These are phyloP conservation scores for Naumovozyma castellii DNA, from an alignment of 805 yeast genomes.

Conservation along the genomic window DNA sequence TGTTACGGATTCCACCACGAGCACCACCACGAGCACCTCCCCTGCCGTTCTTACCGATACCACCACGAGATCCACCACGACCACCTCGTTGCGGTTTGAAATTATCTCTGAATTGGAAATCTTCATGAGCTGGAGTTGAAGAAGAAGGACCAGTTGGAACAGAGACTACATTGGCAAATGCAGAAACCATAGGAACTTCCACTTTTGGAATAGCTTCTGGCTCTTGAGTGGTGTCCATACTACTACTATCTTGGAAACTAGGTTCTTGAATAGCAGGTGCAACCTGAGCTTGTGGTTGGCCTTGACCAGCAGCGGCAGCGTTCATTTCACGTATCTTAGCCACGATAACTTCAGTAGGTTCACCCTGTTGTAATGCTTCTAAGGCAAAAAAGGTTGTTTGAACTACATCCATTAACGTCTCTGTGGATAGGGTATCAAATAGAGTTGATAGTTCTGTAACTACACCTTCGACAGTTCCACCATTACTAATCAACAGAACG, in stretches of 20 bases:
- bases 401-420: conserved; percentile 49
- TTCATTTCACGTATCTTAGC: conserved; percentile 21
- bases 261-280: no score
- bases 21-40: conserved; percentile 15
- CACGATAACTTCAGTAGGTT: conserved; percentile 24
- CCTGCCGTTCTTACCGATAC: conserved; percentile 9
- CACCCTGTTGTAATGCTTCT: conserved; percentile 33
- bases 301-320: conserved; percentile 5
- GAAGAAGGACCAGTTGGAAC: conserved; percentile 15
- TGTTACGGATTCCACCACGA: conserved; percentile 20
- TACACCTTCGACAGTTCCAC: conserved; percentile 52
- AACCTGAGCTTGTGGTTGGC: conserved; percentile 5
- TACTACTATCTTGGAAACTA: not conserved
- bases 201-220: conserved; percentile 1
- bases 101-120: conserved; percentile 5
- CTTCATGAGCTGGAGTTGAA: conserved; percentile 5
- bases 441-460: conserved; percentile 50
- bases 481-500: conserved; percentile 59
- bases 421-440: conserved; percentile 52
- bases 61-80: conserved; percentile 17
- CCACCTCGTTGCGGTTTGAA: conserved; percentile 8
- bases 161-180: conserved; percentile 16
- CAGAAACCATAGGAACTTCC: conserved; percentile 12
- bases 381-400: conserved; percentile 51
- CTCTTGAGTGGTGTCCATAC: not conserved